Evolutionary conservation across 164 flowering plant genomes (phyloP).

Genomic region (Paratinospora sagittata): DNA sequence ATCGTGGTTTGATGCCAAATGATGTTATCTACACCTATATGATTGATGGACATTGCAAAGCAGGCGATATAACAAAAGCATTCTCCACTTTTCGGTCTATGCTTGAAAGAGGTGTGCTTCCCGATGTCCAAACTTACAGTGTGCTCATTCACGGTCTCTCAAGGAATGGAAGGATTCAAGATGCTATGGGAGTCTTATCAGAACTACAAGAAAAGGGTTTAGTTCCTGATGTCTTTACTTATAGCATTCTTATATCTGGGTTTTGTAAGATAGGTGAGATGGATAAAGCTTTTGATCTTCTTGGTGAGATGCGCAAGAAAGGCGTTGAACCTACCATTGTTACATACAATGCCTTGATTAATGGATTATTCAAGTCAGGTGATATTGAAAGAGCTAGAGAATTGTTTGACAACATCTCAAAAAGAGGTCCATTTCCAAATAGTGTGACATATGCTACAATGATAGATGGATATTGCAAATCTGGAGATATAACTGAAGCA

Average conservation of each 20-base stretch:
- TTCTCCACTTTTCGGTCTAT: constrained; percentile 35
- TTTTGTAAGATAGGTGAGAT: constrained; percentile 51
- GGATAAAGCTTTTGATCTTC: constrained; percentile 42
- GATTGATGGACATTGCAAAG: constrained; percentile 57
- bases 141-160: constrained; percentile 53
- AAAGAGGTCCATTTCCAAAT: constrained; percentile 46
- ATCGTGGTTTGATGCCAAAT: constrained; percentile 47
- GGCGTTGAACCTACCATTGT: constrained; percentile 53
- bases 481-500: constrained; percentile 45
- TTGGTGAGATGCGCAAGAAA: constrained; percentile 48
- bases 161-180: constrained; percentile 50
- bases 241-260: constrained; percentile 53
- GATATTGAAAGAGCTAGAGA: constrained; percentile 48
- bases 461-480: constrained; percentile 66
- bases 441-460: constrained; percentile 50
- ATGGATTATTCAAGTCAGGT: constrained; percentile 55
- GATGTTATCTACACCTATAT: constrained; percentile 35
- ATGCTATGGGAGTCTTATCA: constrained; percentile 44
- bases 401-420: constrained; percentile 37
- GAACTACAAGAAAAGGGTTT: constrained; percentile 47
- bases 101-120: constrained; percentile 40
- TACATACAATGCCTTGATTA: constrained; percentile 54
- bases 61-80: constrained; percentile 41
- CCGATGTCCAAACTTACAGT: constrained; percentile 43
- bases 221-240: constrained; percentile 53